Evolutionary conservation across 2,329 filamentous ascomycete species (phyloP).

Genomic region (Microcyclospora tardicrescens): DNA sequence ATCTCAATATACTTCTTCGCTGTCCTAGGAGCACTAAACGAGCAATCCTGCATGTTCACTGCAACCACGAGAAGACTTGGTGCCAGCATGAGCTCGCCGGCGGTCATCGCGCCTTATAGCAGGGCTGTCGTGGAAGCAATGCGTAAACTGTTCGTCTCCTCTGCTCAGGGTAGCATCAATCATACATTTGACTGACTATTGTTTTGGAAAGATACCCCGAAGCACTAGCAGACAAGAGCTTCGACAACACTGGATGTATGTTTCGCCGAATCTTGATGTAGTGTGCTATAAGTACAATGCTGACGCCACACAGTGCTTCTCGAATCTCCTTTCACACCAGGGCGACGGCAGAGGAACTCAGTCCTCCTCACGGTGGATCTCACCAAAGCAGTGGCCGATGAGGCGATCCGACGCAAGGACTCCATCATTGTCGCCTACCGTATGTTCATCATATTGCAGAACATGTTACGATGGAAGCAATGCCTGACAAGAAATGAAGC

Average conservation of each 20-base stretch:
- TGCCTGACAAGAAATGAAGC: slow-evolving; percentile 19
- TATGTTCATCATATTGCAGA: slow-evolving; percentile 31
- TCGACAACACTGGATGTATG: slow-evolving; percentile 83
- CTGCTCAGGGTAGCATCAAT: too few relatives aligned
- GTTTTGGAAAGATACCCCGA: slow-evolving; percentile 61
- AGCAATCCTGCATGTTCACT: slow-evolving; percentile 15
- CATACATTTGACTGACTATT: slow-evolving; percentile 2
- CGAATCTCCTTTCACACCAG: slow-evolving; percentile 51
- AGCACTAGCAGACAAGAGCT: slow-evolving; percentile 73
- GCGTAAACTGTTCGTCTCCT: slow-evolving; percentile 49
- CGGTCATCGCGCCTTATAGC: slow-evolving; percentile 46
- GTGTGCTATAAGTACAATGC: not conserved
- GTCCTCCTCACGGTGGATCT: slow-evolving; percentile 81
- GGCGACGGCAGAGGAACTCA: slow-evolving; percentile 47
- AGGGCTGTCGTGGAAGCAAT: slow-evolving; percentile 62
- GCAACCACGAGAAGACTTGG: slow-evolving; percentile 22
- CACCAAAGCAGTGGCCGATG: slow-evolving; percentile 75
- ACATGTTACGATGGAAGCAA: not conserved
- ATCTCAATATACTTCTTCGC: too few relatives aligned
- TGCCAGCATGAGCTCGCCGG: slow-evolving; percentile 28
- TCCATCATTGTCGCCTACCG: slow-evolving; percentile 83
- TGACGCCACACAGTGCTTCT: slow-evolving; percentile 44
- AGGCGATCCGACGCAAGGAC: slow-evolving; percentile 65
- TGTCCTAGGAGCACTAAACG: not conserved
- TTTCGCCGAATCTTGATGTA: not conserved